Evolutionary conservation across 768 basidiomycete genomes (phyloP), one percentile per base, ranked within the genome.

Genomic region (Trametes gibbosa): DNA sequence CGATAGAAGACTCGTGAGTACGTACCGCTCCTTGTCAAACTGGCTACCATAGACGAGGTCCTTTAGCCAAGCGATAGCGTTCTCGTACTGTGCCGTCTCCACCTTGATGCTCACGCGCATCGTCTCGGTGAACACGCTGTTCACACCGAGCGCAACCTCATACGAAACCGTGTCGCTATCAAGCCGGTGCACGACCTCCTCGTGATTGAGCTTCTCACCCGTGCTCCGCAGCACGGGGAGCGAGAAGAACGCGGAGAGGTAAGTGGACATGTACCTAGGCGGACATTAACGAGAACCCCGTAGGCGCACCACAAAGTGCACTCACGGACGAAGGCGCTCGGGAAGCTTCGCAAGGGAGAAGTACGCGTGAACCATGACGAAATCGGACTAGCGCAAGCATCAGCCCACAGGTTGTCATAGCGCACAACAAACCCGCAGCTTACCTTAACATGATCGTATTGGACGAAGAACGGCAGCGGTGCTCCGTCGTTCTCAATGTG

Each of bases 391-490:
- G 55, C 17, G 62, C 29, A 19, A 23, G 48, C 13, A 42, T 40
- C 7, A 48, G 40, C 14, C 17, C n/a, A 16, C 58, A 40, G 40
- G 53, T 47, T 24, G 39, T 24, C 5, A 21, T 19, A 35, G 21
- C 16, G 27, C 21, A 42, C 34, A 12, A 21, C 25, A 13, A 27
- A 25, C 55, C 35, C 21, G 24, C 25, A 2, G 21, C 72, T 41
- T 49, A 90, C 95, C 77, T 93, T 83, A 48, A 96, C 93, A 71
- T 95, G 92, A 66, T 97, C 90, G 68, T 92, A 99, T 68, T 97
- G 89, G 10, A 96, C 84, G 70, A 95, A 95, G 75, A 94, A 95
- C 6, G 96, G 85, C 34, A 95, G 70, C 3, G 81, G 70, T 2
- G 78, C 69, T 3, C 87, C 88, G 64, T 97, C 94, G 2, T 75